Base-by-base conservation (phyloP, 306 rosid species). In the Lagenaria siceraria region DNA sequence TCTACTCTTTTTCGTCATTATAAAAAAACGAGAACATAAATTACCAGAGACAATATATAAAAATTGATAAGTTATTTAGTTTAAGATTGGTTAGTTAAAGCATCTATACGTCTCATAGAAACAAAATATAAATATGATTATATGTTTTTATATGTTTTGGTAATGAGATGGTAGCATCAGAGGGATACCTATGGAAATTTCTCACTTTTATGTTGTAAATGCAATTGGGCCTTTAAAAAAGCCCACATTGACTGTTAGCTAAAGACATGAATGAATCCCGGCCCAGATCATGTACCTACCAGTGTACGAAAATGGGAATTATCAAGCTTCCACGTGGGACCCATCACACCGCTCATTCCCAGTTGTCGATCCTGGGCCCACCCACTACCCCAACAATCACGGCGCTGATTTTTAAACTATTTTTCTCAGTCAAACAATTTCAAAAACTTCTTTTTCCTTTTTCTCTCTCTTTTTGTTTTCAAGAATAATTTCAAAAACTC, bases 351-450 rank as follows among this genome's bases (percentile, higher is more conserved):
- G 36, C 8, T 65, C 7, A 65, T 65, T 65, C 22, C 42, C 11
- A 31, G 21, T 18, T 7, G 40, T 33, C 6, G 21, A 22, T n/a
- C 13, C 42, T 31, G 64, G 64, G 21, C 31, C 78, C 53, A 22
- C 53, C 52, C 53, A 11, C 14, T 31, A 2, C 66, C 66, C 49
- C 78, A 29, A 7, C 78, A 75, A 75, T 75, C 78, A 54, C 78
- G 78, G 33, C 69, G 52, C 53, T 56, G 22, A 75, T 71, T 71
- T 15, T 71, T 11, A 13, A 13, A 24, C 3, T 21, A 13, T 3
- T 24, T 22, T 10, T 22, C 19, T 38, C 52, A 21, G 19, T 66
- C 55, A 42, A 69, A 29, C 25, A 19, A 24, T 21, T 69, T 69
- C 55, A 42, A 43, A 13, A 43, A 25, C 49, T 8, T 33, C 33